phyloP scores from a whole-genome alignment of 306 rosid species.

The Adenanthera pavonina region DNA sequence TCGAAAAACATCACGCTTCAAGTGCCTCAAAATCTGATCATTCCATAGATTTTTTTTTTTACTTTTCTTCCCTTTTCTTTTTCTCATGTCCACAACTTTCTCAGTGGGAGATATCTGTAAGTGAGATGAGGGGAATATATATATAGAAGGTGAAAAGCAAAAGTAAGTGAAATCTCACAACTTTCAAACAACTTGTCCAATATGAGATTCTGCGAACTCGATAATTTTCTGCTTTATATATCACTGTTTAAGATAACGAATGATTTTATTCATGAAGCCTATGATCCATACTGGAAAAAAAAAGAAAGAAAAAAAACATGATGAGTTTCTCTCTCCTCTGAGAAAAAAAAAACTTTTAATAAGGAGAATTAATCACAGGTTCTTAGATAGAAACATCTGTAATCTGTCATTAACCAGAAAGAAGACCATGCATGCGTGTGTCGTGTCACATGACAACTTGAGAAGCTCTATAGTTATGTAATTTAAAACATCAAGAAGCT shows the following conservation, averaged over 20 bases:
- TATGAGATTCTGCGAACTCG: neutral
- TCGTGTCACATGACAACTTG: no score
- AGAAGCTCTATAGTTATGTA: no score
- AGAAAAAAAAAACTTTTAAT: no score
- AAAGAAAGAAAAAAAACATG: neutral
- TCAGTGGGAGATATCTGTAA: neutral
- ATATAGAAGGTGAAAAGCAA: neutral
- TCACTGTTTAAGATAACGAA: neutral
- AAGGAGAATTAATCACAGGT: no score
- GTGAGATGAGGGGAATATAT: neutral
- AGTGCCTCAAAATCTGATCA: constrained; percentile 14
- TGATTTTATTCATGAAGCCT: constrained; percentile 28
- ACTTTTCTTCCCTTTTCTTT: neutral
- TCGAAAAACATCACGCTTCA: constrained; percentile 20
- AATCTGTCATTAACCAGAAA: no score
- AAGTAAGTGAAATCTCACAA: neutral
- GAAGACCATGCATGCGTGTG: no score
- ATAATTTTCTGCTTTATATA: neutral
- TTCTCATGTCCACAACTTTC: constrained; percentile 8
- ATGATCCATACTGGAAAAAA: neutral
- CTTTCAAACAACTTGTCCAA: neutral
- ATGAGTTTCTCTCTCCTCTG: no score
- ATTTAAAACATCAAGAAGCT: no score
- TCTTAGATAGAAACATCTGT: no score
- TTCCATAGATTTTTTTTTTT: neutral